A percentile compares a stretch with the other conserved stretches of the same genome.
These are phyloP conservation scores for Phyllosticta citriasiana DNA, from an alignment of 2,329 filamentous ascomycete genomes.

Conservation along the genomic window DNA sequence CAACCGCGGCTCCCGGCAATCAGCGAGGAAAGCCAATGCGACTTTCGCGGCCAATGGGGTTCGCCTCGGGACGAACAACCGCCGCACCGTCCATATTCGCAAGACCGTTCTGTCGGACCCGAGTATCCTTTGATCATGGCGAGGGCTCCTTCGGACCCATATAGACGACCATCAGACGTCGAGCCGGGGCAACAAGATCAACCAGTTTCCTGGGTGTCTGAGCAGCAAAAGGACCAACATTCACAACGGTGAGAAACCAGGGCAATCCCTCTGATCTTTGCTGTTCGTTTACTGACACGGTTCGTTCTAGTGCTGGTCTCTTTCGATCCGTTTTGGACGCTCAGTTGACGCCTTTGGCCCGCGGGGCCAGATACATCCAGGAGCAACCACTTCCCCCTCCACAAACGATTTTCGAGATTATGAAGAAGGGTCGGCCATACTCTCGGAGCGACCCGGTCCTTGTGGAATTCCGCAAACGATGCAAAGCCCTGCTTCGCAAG, in stretches of 20 bases:
- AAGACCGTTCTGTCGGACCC: not conserved
- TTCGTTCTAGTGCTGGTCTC: not conserved
- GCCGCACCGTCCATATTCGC: not conserved
- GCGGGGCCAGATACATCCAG: not conserved
- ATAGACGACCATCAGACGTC: not conserved
- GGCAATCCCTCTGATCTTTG: too few species aligned
- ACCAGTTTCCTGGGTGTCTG: not conserved
- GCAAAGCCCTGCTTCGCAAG: conserved; percentile 67
- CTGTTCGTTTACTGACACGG: too few species aligned
- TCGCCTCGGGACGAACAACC: not conserved
- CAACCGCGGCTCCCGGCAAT: not conserved
- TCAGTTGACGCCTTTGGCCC: not conserved
- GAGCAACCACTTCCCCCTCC: not conserved
- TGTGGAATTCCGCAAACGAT: conserved; percentile 73
- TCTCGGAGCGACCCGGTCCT: conserved; percentile 47
- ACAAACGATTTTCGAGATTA: not conserved
- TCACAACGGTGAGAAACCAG: not conserved
- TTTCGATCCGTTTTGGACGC: not conserved
- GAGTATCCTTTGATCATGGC: not conserved
- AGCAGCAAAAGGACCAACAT: not conserved
- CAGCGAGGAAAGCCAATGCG: not conserved
- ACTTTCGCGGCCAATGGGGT: not conserved
- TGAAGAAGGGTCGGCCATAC: not conserved
- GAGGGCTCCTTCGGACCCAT: not conserved
- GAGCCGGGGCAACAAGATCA: not conserved